A percentile compares a stretch with the other conserved stretches of the same genome.
Conservation (phyloP, 257 asterid species). For the Haberlea rhodopensis region DNA sequence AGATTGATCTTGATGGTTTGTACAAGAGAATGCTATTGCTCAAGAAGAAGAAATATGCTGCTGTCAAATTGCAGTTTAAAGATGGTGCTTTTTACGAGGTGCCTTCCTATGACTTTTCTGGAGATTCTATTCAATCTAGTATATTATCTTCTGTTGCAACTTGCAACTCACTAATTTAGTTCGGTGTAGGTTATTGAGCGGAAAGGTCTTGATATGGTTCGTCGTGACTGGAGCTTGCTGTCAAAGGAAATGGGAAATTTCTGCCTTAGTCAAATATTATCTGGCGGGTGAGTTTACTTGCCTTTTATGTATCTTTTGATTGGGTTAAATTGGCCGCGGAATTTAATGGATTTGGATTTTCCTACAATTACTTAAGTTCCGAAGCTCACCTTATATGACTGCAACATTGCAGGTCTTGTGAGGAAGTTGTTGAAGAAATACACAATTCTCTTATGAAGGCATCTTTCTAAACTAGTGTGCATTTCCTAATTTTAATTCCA, state of each 20-base stretch:
- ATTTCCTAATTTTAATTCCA: constrained; percentile 19
- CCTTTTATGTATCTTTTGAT: constrained; percentile 12
- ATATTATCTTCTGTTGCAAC: constrained; percentile 18
- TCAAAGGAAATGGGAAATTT: constrained; percentile 95
- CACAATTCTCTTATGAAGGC: constrained; percentile 86
- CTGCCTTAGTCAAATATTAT: constrained; percentile 86
- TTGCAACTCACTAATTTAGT: constrained; percentile 22
- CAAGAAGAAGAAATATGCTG: constrained; percentile 98
- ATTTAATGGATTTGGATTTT: background rate
- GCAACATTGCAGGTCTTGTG: constrained; percentile 71
- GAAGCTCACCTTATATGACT: constrained; percentile 21
- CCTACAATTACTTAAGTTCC: constrained; percentile 11
- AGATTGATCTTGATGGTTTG: constrained; percentile 96
- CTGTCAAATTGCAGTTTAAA: constrained; percentile 82
- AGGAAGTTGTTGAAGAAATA: constrained; percentile 88
- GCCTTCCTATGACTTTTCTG: constrained; percentile 26
- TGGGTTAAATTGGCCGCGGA: background rate
- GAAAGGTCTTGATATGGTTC: constrained; percentile 98
- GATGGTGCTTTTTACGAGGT: constrained; percentile 80
- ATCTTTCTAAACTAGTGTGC: constrained; percentile 24
- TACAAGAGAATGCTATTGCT: constrained; percentile 95
- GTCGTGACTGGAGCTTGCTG: constrained; percentile 98
- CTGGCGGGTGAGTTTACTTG: constrained; percentile 67
- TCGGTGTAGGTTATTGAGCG: constrained; percentile 67
- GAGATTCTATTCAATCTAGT: constrained; percentile 18